Evolutionary conservation across 345 rosid species (phyloP), one percentile per base, ranked within the genome.

Genomic region (Aquilaria sinensis): DNA sequence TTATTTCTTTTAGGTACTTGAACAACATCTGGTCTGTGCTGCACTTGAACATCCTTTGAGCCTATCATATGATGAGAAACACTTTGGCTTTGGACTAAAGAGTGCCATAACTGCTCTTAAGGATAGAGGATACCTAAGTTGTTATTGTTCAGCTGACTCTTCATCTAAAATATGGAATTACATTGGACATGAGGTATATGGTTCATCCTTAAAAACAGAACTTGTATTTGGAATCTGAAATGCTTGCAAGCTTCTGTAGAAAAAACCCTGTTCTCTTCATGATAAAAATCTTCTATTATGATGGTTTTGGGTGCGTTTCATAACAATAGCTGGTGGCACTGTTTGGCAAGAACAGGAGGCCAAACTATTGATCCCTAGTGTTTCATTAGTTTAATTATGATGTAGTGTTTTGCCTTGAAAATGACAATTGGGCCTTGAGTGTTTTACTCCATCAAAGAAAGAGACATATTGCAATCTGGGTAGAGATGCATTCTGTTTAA

Each of bases 21-120:
- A 73, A 73, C 96, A 93, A 72, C 98, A 93, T 79, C 75, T 90
- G 71, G 77, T 72, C 48, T 93, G 98, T 75, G 97, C 96, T 62
- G 90, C 98, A 50, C 60, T 76, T 72, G 98, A 93, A 70, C 85
- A 90, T 67, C 92, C 96, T 5, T 56, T 93, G 72, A 81, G 84
- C 75, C 78, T 88, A 79, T 75, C 73, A 56, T 66, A 85, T 70
- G 98, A 93, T 66, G 89, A 80, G 77, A 80, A 77, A 51, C 79
- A 80, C 74, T 90, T 93, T 70, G 96, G 97, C 64, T 67, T 76
- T 70, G 81, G 86, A 65, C 62, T 93, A 58, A 69, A 61, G 63
- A 68, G 66, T 53, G 76, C 85, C n/a, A 45, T 93, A 51, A 69
- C 68, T 60, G 45, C 71, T 61, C 96, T 90, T 61, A 83, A 70